Evolutionary conservation across 441 rosid species (phyloP), one percentile per base, ranked within the genome.

Genomic region (Adansonia grandidieri): DNA sequence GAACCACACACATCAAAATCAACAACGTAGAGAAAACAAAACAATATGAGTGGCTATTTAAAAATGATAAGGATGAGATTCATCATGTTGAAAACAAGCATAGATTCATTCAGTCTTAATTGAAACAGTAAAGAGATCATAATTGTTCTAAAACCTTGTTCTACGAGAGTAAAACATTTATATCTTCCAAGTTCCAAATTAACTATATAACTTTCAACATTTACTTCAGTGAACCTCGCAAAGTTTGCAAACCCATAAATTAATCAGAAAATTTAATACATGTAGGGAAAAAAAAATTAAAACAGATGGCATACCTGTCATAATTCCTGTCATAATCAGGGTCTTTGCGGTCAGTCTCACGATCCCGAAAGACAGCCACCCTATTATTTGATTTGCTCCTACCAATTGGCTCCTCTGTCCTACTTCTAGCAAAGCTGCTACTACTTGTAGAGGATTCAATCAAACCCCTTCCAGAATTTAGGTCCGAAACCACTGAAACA

Each of bases 301-400:
- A 50, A 60, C 1, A 45, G 48, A 24, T 17, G 73, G 74, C 54
- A 51, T 79, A 89, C 97, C 95, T 90, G 60, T 91, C 97, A 82
- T 92, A 91, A 75, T 82, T 92, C 79, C 97, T 85, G 86, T 92
- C 89, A 88, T 90, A 92, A 85, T 92, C 97, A 61, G 97, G 97
- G 68, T 92, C 97, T 78, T 87, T 91, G 70, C 89, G 89, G 13
- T 92, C 97, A 78, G 88, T 77, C 69, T 92, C 95, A 69, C 93
- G 93, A 77, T 92, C 97, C 79, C 97, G 94, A 82, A 92, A 92
- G 77, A 91, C 89, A 73, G 97, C 97, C 77, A 92, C 95, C 85
- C 88, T 81, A 75, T 68, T 91, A 80, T 82, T 87, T 74, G 90
- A 86, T 84, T 77, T 89, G 45, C 78, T 63, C 85, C 95, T 89